Conservation (phyloP, 768 basidiomycete species). For the Sistotremastrum suecicum region DNA sequence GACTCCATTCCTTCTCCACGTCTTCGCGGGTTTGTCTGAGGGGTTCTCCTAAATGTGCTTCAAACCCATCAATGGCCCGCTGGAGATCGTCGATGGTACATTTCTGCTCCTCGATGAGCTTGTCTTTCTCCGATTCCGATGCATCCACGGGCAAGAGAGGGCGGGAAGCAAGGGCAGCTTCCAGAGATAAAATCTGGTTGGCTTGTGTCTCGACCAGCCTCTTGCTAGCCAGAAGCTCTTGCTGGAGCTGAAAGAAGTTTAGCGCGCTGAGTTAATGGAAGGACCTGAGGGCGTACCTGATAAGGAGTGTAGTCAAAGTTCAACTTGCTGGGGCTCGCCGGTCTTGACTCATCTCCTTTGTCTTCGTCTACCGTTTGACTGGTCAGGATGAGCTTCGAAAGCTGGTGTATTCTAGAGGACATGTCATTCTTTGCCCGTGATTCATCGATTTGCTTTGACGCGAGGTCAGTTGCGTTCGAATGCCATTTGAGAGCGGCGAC, state of each 20-base stretch:
- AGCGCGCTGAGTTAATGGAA: neutral
- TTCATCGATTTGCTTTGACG: slow-evolving; percentile 63
- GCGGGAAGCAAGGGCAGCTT: slow-evolving; percentile 59
- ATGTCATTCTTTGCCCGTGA: slow-evolving; percentile 75
- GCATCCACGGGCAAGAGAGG: slow-evolving; percentile 53
- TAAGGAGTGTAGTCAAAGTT: slow-evolving; percentile 86
- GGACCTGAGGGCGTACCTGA: slow-evolving; percentile 32
- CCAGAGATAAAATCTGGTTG: slow-evolving; percentile 71
- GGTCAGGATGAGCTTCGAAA: slow-evolving; percentile 75
- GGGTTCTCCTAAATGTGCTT: slow-evolving; percentile 59
- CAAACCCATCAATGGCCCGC: slow-evolving; percentile 52
- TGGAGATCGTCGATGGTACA: slow-evolving; percentile 72
- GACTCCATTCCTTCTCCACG: slow-evolving; percentile 61
- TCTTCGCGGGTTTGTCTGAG: slow-evolving; percentile 53
- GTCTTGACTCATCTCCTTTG: slow-evolving; percentile 56
- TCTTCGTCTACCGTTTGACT: slow-evolving; percentile 67
- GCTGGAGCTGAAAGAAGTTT: slow-evolving; percentile 46
- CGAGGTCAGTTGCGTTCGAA: slow-evolving; percentile 1
- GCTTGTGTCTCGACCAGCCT: slow-evolving; percentile 69
- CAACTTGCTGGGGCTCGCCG: slow-evolving; percentile 73
- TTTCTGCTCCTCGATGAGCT: slow-evolving; percentile 54
- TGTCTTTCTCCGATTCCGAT: slow-evolving; percentile 61
- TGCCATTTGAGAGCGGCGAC: neutral
- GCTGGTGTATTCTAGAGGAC: slow-evolving; percentile 63
- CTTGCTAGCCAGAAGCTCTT: slow-evolving; percentile 70